A percentile compares a stretch with the other conserved stretches of the same genome.
Evolutionary conservation across 2,329 filamentous ascomycete species (phyloP).

Genomic region (Venturia oleaginea): DNA sequence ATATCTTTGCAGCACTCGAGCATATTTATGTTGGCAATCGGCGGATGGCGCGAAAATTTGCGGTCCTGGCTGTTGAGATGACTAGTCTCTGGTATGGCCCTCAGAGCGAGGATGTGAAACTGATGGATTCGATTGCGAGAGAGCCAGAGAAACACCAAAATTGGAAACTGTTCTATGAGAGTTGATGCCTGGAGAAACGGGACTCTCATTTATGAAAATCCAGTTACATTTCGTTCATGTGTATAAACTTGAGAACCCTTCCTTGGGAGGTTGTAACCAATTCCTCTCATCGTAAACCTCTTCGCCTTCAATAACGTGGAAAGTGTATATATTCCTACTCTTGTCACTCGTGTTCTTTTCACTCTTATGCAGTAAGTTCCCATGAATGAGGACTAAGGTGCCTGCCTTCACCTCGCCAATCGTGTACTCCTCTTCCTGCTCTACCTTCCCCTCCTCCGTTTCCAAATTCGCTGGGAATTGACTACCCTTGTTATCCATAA

Average conservation of each 20-base stretch:
- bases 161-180: slow-evolving; percentile 16
- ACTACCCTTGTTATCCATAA: slow-evolving; percentile 55
- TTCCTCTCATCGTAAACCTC: slow-evolving; percentile 75
- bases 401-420: slow-evolving; percentile 85
- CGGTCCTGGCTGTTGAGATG: slow-evolving; percentile 23
- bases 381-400: slow-evolving; percentile 85
- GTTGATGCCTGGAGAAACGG: neutral
- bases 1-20: slow-evolving; percentile 31
- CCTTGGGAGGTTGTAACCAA: slow-evolving; percentile 79
- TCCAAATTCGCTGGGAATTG: slow-evolving; percentile 47
- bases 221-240: neutral
- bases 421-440: slow-evolving; percentile 53
- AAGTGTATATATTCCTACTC: slow-evolving; percentile 86
- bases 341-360: slow-evolving; percentile 81
- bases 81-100: slow-evolving; percentile 19
- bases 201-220: neutral
- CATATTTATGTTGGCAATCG: slow-evolving; percentile 30
- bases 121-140: slow-evolving; percentile 27
- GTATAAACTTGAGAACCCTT: slow-evolving; percentile 50
- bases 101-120: slow-evolving; percentile 23
- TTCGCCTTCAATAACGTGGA: slow-evolving; percentile 87
- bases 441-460: slow-evolving; percentile 30
- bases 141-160: slow-evolving; percentile 23
- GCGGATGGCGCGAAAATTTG: slow-evolving; percentile 26
- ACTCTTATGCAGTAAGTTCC: slow-evolving; percentile 91